Conservation (phyloP, 305 asterid species). For the Fraxinus dipetala region DNA sequence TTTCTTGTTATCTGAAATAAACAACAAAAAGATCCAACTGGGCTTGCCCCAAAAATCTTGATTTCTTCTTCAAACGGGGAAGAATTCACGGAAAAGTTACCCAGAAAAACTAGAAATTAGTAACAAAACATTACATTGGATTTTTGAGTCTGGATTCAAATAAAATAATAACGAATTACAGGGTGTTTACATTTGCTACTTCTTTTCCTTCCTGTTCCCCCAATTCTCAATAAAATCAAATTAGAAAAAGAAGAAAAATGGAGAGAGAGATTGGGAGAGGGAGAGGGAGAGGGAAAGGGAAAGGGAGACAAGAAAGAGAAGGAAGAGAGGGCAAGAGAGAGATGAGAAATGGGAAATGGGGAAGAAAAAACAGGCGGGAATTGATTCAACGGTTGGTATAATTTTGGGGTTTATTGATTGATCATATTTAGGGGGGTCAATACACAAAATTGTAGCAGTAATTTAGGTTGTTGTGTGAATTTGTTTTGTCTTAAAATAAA, state of each 20-base stretch:
- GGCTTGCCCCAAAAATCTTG: constrained; percentile 15
- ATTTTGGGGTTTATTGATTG: constrained; percentile 9
- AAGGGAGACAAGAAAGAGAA: constrained; percentile 28
- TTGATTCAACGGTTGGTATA: constrained; percentile 35
- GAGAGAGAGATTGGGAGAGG: neutral
- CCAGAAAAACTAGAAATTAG: constrained; percentile 11
- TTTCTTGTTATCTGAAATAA: constrained; percentile 5
- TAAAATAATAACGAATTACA: constrained; percentile 19
- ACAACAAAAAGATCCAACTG: constrained; percentile 1
- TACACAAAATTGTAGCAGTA: neutral
- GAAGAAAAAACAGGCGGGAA: constrained; percentile 24
- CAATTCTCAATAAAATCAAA: constrained; percentile 27
- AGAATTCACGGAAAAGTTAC: neutral
- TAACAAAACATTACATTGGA: constrained; percentile 33
- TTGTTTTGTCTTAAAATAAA: neutral
- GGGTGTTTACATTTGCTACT: constrained; percentile 20
- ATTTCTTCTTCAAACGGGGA: constrained; percentile 21
- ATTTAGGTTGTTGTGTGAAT: neutral
- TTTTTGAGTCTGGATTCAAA: constrained; percentile 22
- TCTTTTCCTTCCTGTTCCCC: constrained; percentile 29
- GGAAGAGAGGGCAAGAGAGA: constrained; percentile 21
- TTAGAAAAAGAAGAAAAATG: neutral
- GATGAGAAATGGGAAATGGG: neutral
- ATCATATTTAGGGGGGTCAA: neutral
- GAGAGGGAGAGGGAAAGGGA: constrained; percentile 6